Base-by-base conservation (phyloP, 495 filamentous ascomycete genomes). In the Hypomontagnella submonticulosa region DNA sequence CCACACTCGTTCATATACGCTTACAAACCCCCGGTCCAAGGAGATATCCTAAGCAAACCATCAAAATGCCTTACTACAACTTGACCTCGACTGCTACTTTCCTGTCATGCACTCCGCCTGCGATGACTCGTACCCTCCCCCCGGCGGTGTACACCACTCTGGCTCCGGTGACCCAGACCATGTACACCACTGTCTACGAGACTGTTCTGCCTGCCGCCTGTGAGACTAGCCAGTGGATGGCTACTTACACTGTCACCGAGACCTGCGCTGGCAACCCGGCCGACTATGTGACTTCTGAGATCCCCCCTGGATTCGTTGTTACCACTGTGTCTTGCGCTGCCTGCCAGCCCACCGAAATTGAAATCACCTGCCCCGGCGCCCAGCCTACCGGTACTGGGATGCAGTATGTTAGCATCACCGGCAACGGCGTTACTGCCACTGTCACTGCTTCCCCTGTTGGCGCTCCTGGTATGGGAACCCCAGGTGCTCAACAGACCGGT, bases 211-310 rank as follows among this genome's bases (percentile, higher is more conserved):
- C 67, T 6, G 75, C 80, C 0, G 69, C 80, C 16, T 80, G 77
- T 67, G 61, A 75, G 42, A 81, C 79, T 4, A 73, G 74, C 55
- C 55, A 65, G 19, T 76, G 73, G 69, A 55, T 73, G 37, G 74
- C 77, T 20, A 80, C 77, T 4, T 84, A 84, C 70, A 84, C 81
- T 19, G 56, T 82, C 67, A 75, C 69, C 4, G 75, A 80, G 56
- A 77, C 66, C 30, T 77, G 75, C 64, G 58, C 72, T 19, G 79
- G 72, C 43, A 63, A 73, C 41, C 63, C 66, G 34, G 40, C 49
- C 46, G 48, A 61, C n/a, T 72, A 62, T 48, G 54, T 48, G 7
- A 68, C 69, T 20, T 67, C 72, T 1, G 54, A 53, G 5, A 61
- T 73, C 4, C 77, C 75, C 20, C 76, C 77, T 4, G 75, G 76